Base-by-base conservation (phyloP, 1,139 yeast species). In the Taiozyma sp. region DNA sequence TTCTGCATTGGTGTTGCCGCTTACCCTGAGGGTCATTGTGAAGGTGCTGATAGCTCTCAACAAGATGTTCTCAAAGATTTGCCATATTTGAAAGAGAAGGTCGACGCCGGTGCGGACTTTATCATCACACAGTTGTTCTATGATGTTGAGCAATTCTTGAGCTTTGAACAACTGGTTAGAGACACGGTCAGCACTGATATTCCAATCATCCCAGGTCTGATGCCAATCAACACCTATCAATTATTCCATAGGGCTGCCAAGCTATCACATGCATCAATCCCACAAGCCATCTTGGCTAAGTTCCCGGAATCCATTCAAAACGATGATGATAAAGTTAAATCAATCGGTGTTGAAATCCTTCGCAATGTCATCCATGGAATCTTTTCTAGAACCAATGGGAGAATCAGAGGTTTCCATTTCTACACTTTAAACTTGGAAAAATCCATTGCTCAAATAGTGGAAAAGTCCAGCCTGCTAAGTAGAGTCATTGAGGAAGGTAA, bases 11-110 rank as follows among this genome's bases (percentile, higher is more conserved):
- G 97, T 47, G 97, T 90, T 9, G 97, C 96, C 4, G 96, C 93
- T 1, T 91, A 91, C 67, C 97, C 97, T 9, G 97, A 93, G 64
- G 99, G 99, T 26, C 98, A 93, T 68, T 90, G 88, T 43, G 95
- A 88, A 55, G 89, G 91, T 21, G 77, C 88, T 9, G 88, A 82
- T 56, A 73, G 70, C 48, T 69, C 79, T 6, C 71, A 73, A 42
- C 96, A 88, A 65, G 77, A 80, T 60, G 82, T 83, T 0, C 62
- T 65, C 30, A 75, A 76, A 47, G 97, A 90, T 66, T 65, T 89
- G 48, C 89, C 91, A 7, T 87, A 77, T 63, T 76, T 93, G 65
- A 88, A 88, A 67, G 91, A 88, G 60, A 93, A 93, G 65, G 81
- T 89, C 57, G 96, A 90, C 60, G 91, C 88, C 9, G 99, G 99